phyloP scores from a whole-genome alignment of 306 rosid species.

The Pterocarpus santalinus region DNA sequence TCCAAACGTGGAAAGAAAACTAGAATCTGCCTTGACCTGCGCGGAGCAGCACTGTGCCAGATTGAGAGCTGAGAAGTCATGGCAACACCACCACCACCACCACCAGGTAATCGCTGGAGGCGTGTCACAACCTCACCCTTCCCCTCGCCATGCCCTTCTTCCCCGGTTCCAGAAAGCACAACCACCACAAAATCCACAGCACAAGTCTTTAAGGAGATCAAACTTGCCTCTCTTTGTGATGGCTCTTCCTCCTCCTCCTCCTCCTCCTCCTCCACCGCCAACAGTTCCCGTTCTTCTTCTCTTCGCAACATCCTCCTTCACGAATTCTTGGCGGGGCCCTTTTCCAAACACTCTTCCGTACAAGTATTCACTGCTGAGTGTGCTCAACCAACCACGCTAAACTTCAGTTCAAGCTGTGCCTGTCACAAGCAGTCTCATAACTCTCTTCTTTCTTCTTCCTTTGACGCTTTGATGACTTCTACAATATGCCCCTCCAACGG shows the following conservation, averaged over 20 bases:
- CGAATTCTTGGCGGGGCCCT: conserved; percentile 5
- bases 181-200: conserved; percentile 13
- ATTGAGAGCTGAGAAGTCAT: neutral
- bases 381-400: neutral
- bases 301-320: neutral
- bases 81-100: neutral
- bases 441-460: neutral
- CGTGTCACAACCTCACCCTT: neutral
- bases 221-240: conserved; percentile 19
- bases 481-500: neutral
- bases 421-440: neutral
- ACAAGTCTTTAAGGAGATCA: conserved; percentile 35
- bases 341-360: neutral
- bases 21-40: neutral
- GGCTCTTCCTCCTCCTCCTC: neutral
- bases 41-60: neutral
- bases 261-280: neutral
- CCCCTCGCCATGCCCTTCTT: neutral
- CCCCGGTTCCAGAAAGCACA: neutral
- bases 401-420: neutral
- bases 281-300: neutral
- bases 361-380: neutral
- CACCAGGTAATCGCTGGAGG: neutral
- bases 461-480: neutral
- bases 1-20: conserved; percentile 6